Conservation (phyloP, 1,284 basidiomycete species). For the Lignosus rhinocerotis region DNA sequence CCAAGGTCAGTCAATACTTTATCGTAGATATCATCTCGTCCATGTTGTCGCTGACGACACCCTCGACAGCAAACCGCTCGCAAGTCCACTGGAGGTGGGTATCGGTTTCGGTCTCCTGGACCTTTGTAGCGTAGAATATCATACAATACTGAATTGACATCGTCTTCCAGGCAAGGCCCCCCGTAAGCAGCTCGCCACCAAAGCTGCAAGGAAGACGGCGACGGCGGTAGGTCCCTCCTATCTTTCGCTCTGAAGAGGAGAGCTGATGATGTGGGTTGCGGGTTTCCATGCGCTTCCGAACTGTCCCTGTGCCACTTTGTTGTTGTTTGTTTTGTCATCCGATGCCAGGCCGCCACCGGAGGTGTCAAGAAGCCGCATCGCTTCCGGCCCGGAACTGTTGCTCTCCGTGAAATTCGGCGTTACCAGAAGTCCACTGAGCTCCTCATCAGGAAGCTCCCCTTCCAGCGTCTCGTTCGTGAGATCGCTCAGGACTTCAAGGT, state of each 20-base stretch:
- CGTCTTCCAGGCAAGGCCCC: constrained; percentile 69
- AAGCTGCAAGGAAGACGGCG: constrained; percentile 83
- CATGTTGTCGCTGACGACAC: constrained; percentile 34
- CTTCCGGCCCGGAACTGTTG: constrained; percentile 98
- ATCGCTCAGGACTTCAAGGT: constrained; percentile 98
- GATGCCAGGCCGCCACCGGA: constrained; percentile 74
- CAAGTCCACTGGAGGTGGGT: constrained; percentile 80
- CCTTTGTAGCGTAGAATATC: constrained; percentile 21
- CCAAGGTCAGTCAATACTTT: constrained; percentile 54
- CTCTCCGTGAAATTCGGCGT: constrained; percentile 95
- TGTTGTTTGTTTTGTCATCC: constrained; percentile 25
- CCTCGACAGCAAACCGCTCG: constrained; percentile 73
- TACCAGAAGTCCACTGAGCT: constrained; percentile 98
- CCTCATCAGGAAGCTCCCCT: constrained; percentile 93
- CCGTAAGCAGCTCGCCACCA: constrained; percentile 90
- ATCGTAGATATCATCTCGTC: constrained; percentile 23
- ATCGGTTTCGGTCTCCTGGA: not conserved
- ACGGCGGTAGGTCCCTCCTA: constrained; percentile 53
- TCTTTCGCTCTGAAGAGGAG: constrained; percentile 8
- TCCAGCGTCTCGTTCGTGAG: constrained; percentile 95
- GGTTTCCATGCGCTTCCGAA: constrained; percentile 21
- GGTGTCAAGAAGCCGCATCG: constrained; percentile 98
- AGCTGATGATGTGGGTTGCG: constrained; percentile 27
- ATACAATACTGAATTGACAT: constrained; percentile 16
- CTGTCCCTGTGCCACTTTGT: constrained; percentile 21